A percentile compares a stretch with the other conserved stretches of the same genome.
Evolutionary conservation across 2,329 filamentous ascomycete genomes (phyloP).

Genomic region (Xylariaceae sp.): DNA sequence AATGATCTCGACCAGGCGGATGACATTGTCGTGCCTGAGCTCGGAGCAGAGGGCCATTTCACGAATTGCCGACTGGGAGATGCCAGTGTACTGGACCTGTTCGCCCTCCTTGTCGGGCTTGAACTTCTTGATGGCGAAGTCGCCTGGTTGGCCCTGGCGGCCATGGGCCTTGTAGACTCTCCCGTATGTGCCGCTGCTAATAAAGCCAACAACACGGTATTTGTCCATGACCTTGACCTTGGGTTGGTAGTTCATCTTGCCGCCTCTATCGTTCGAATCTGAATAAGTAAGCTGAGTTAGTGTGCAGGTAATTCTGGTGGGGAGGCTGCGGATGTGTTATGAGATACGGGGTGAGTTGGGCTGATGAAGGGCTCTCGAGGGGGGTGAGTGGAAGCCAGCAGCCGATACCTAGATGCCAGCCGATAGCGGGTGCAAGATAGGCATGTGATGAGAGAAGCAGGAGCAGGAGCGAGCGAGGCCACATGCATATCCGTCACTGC

Average conservation of each 20-base stretch:
- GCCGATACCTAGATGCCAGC: too few relatives aligned
- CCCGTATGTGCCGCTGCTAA: conserved; percentile 95
- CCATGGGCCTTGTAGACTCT: conserved; percentile 93
- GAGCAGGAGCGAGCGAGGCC: background rate
- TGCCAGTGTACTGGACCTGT: conserved; percentile 88
- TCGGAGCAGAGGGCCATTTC: conserved; percentile 98
- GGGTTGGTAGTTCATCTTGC: conserved; percentile 51
- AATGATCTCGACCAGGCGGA: conserved; percentile 90
- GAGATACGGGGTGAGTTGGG: too few relatives aligned
- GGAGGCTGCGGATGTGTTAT: background rate
- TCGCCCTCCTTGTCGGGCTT: conserved; percentile 99
- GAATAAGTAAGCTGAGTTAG: conserved; percentile 32
- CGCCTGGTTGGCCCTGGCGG: conserved; percentile 66
- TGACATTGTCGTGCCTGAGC: conserved; percentile 81
- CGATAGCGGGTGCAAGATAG: background rate
- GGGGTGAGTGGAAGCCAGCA: too few relatives aligned
- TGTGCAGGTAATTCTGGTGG: background rate
- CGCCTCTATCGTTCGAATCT: conserved; percentile 53
- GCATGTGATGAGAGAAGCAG: background rate
- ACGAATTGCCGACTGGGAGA: conserved; percentile 93
- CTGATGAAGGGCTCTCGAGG: background rate
- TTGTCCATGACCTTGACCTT: conserved; percentile 88
- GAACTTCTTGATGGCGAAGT: conserved; percentile 99
- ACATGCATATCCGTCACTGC: background rate
- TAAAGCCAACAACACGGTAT: conserved; percentile 97